Evolutionary conservation across 2,329 filamentous ascomycete species (phyloP).

Genomic region (Microdochium nivale): DNA sequence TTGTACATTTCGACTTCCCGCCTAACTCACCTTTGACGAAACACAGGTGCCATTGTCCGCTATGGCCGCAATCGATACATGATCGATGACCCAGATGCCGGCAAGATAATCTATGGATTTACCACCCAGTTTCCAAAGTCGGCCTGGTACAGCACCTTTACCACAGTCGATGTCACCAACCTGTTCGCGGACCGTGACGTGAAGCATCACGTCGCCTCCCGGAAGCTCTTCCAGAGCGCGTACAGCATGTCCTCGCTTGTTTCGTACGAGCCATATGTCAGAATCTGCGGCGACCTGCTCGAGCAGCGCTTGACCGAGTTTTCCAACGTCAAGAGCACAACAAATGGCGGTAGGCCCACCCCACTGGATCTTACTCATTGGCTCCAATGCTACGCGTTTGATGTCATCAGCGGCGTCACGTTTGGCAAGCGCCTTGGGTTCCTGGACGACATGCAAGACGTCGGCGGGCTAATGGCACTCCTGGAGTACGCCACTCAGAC

Average conservation of each 20-base stretch:
- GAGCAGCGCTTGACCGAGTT: slow-evolving; percentile 47
- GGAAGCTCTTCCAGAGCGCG: slow-evolving; percentile 49
- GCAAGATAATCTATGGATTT: slow-evolving; percentile 21
- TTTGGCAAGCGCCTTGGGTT: slow-evolving; percentile 71
- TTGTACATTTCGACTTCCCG: background rate
- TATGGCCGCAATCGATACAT: slow-evolving; percentile 31
- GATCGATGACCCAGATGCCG: slow-evolving; percentile 24
- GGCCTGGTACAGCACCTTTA: background rate
- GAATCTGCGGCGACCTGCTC: slow-evolving; percentile 65
- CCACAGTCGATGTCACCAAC: background rate
- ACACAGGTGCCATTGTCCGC: slow-evolving; percentile 24
- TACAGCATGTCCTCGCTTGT: slow-evolving; percentile 72
- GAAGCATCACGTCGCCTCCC: background rate
- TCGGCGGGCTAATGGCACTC: slow-evolving; percentile 65
- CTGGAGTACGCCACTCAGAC: slow-evolving; percentile 63
- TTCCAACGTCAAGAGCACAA: slow-evolving; percentile 14
- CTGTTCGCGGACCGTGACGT: background rate
- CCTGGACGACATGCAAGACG: slow-evolving; percentile 63
- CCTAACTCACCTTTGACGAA: background rate
- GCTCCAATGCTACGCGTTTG: slow-evolving; percentile 76
- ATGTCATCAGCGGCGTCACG: slow-evolving; percentile 71
- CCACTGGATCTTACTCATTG: slow-evolving; percentile 59
- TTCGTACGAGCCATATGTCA: slow-evolving; percentile 72
- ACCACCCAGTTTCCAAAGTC: background rate
- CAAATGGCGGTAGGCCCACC: too few species aligned